Evolutionary conservation across 2,329 filamentous ascomycete genomes (phyloP), one percentile per base, ranked within the genome.

Genomic region (Clonostachys byssicola): DNA sequence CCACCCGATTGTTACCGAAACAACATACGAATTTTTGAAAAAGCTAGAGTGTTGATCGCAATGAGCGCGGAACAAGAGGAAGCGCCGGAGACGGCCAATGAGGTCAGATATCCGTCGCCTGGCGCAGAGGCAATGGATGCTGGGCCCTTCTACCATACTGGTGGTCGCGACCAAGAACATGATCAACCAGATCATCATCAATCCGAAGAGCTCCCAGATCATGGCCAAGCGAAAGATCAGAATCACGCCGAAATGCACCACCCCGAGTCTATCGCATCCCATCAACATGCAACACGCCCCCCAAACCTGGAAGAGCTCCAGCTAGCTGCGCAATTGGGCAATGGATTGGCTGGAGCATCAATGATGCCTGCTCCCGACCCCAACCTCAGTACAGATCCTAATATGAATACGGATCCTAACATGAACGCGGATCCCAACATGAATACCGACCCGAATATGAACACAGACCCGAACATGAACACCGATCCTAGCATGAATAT

Each of bases 251-350:
- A 55, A 16, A 47, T 52, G 5, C 63, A 63, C 34, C 67, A 71
- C 10, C 55, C 66, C 4, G 59, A 66, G 17, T 33, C 46, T 30
- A 34, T 18, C 5, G 30, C 38, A 20, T 33, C 47, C 8, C 69
- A 70, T 41, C 72, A 73, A 30, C 70, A 74, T 42, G 56, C 65
- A 12, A 56, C 66, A 13, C 67, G 68, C 12, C 65, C 72, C 3
- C 64, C 72, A 35, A 80, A 74, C 48, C 68, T 73, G 6, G 77
- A 80, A 53, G 78, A 82, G 62, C 67, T 82, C 40, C 78, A 80
- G 59, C 65, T 82, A 38, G 78, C 78, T 13, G 78, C 79, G 10
- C 79, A 81, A 56, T 63, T 83, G 40, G 78, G 77, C 43, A 75
- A 79, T 50, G 77, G 72, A 40, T 65, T 82, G 14, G 73, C 76